Evolutionary conservation across 2,329 filamentous ascomycete genomes (phyloP).

Genomic region (Curvularia spicifera): DNA sequence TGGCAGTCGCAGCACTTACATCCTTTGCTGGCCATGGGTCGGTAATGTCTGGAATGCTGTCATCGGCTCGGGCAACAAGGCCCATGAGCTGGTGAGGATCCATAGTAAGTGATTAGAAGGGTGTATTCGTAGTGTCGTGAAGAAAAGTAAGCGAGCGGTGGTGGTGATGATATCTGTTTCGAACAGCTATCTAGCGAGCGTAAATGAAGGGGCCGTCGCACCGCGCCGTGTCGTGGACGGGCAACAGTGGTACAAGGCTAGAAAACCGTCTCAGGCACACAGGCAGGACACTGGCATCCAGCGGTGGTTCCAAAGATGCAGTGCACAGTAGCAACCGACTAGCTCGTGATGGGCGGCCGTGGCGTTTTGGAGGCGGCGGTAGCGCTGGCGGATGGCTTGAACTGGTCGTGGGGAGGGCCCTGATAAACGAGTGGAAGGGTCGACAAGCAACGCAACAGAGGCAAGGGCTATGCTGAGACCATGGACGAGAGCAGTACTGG

Average conservation of each 20-base stretch:
- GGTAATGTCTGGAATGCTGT: slow-evolving; percentile 41
- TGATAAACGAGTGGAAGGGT: slow-evolving; percentile 39
- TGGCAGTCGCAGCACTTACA: slow-evolving; percentile 39
- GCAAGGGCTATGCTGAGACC: slow-evolving; percentile 21
- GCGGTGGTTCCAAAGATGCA: slow-evolving; percentile 19
- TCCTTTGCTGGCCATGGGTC: slow-evolving; percentile 51
- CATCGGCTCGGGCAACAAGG: slow-evolving; percentile 36
- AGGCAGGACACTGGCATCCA: slow-evolving; percentile 2
- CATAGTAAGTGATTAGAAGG: slow-evolving; percentile 34
- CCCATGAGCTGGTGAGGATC: slow-evolving; percentile 28
- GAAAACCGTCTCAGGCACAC: slow-evolving; percentile 32
- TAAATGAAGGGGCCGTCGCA: slow-evolving; percentile 6
- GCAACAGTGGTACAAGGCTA: slow-evolving; percentile 39
- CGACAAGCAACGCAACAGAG: slow-evolving; percentile 21
- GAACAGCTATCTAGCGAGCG: slow-evolving; percentile 21
- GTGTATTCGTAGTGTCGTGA: slow-evolving; percentile 26
- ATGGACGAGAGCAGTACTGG: slow-evolving; percentile 23
- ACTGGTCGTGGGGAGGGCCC: slow-evolving; percentile 8
- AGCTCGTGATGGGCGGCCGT: slow-evolving; percentile 18
- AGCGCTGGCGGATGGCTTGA: not conserved
- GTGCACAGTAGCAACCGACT: slow-evolving; percentile 21
- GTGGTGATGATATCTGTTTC: slow-evolving; percentile 4
- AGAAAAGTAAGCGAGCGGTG: slow-evolving; percentile 20
- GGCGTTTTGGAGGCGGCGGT: slow-evolving; percentile 10
- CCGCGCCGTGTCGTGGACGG: slow-evolving; percentile 22